Percentiles rank a stretch among this genome's conserved stretches.
Evolutionary conservation across 2,329 filamentous ascomycete genomes (phyloP).

Genomic region (Thermothelomyces thermophilus): DNA sequence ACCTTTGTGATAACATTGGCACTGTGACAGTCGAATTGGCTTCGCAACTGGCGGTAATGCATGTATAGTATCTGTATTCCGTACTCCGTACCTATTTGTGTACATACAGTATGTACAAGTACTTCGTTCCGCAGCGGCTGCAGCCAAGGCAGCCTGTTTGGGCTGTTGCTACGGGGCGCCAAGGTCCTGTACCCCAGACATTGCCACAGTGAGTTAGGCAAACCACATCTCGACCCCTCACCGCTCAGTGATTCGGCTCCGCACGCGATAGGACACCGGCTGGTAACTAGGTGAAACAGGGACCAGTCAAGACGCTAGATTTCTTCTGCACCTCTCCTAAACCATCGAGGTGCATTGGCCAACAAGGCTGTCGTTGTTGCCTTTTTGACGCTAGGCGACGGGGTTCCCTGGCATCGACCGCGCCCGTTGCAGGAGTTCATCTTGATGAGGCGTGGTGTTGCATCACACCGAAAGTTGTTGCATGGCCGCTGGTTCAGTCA

Average conservation of each 20-base stretch:
- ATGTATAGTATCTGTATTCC: too few relatives aligned
- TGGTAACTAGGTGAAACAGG: background rate
- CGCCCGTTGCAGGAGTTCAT: too few relatives aligned
- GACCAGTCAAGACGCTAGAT: constrained; percentile 8
- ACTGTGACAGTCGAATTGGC: too few relatives aligned
- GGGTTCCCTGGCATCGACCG: background rate
- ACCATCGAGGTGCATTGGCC: constrained; percentile 14
- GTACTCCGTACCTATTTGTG: too few relatives aligned
- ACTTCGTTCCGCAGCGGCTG: background rate
- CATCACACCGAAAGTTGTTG: too few relatives aligned
- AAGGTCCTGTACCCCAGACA: constrained; percentile 7
- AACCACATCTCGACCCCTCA: constrained; percentile 15
- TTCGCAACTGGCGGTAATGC: too few relatives aligned
- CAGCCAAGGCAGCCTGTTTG: background rate
- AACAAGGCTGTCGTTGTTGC: constrained; percentile 15
- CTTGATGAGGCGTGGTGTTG: too few relatives aligned
- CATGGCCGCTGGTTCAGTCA: too few relatives aligned
- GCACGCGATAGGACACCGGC: background rate
- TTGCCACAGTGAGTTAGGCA: background rate
- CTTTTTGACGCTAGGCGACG: background rate
- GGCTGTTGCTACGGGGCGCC: background rate
- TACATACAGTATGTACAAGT: too few relatives aligned
- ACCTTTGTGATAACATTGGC: too few relatives aligned
- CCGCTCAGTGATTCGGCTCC: constrained; percentile 17
- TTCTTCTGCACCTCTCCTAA: constrained; percentile 4